phyloP scores from a whole-genome alignment of 1,284 basidiomycete genomes.

The Phellopilus nigrolimitatus region DNA sequence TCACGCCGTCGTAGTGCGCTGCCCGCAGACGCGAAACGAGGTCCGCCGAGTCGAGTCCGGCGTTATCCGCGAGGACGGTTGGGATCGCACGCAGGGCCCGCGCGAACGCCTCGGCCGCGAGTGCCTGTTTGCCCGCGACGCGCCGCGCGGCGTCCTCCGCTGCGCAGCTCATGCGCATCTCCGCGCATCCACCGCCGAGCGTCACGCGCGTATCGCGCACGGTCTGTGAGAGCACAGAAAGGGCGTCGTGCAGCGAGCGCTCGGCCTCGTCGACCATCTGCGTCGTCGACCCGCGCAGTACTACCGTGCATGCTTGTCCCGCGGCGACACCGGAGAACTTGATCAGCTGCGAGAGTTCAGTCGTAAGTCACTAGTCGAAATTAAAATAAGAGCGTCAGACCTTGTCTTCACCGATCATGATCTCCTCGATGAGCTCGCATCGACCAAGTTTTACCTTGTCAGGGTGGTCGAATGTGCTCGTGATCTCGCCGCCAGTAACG shows the following conservation, averaged over 20 bases:
- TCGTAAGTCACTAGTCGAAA: neutral
- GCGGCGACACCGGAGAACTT: constrained; percentile 99
- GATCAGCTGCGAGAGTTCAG: constrained; percentile 63
- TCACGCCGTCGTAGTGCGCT: constrained; percentile 88
- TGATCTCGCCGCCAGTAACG: constrained; percentile 98
- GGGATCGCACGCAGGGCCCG: constrained; percentile 92
- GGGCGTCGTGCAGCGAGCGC: constrained; percentile 94
- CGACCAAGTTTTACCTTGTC: constrained; percentile 91
- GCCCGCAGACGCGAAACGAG: constrained; percentile 87
- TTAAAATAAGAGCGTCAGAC: constrained; percentile 38
- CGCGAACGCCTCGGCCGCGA: constrained; percentile 91
- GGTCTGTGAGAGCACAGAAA: constrained; percentile 96
- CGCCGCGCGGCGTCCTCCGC: constrained; percentile 86
- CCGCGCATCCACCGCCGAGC: constrained; percentile 94
- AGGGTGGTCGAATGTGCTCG: constrained; percentile 91
- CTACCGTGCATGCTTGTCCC: constrained; percentile 98
- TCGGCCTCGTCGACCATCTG: constrained; percentile 99
- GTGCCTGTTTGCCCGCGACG: constrained; percentile 92
- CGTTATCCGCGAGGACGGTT: constrained; percentile 96
- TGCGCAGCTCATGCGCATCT: constrained; percentile 96
- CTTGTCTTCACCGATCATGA: constrained; percentile 99
- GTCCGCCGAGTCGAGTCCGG: constrained; percentile 96
- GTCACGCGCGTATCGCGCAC: constrained; percentile 95
- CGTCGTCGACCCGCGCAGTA: constrained; percentile 92
- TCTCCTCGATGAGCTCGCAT: constrained; percentile 96